Conservation (phyloP, 1,139 yeast genomes). For the Protomyces pachydermus region DNA sequence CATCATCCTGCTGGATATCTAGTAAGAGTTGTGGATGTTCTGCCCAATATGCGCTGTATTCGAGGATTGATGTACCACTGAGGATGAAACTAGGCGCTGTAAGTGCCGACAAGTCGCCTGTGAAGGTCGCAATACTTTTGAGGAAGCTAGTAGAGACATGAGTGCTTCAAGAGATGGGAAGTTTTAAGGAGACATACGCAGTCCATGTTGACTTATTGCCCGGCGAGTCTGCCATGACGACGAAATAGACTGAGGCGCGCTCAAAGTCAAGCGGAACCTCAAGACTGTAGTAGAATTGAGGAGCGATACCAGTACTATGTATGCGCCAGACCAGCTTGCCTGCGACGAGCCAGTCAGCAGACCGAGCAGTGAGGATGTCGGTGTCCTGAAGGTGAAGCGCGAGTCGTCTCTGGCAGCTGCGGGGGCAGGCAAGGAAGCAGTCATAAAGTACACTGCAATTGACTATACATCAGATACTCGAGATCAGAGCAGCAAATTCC, state of each 20-base stretch:
- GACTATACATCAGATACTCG: no score
- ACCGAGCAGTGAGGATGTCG: no score
- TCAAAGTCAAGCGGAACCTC: background rate
- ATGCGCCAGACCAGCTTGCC: no score
- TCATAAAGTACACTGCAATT: background rate
- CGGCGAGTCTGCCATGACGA: background rate
- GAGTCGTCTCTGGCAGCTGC: background rate
- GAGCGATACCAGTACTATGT: no score
- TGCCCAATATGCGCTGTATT: constrained; percentile 78
- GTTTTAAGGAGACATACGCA: background rate
- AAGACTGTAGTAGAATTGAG: no score
- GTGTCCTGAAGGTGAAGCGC: background rate
- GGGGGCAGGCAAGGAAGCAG: background rate
- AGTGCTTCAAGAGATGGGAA: background rate
- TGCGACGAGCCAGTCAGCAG: no score
- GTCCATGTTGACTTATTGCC: constrained; percentile 21
- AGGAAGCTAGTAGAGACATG: constrained; percentile 49
- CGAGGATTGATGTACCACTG: constrained; percentile 81
- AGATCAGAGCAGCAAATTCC: background rate
- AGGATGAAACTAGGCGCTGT: constrained; percentile 98
- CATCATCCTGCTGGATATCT: constrained; percentile 54
- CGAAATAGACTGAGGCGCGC: background rate
- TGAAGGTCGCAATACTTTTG: constrained; percentile 85
- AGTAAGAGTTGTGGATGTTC: constrained; percentile 81
- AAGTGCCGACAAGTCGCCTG: constrained; percentile 86